Conservation (phyloP, 495 filamentous ascomycete genomes). For the Trichoderma virens region DNA sequence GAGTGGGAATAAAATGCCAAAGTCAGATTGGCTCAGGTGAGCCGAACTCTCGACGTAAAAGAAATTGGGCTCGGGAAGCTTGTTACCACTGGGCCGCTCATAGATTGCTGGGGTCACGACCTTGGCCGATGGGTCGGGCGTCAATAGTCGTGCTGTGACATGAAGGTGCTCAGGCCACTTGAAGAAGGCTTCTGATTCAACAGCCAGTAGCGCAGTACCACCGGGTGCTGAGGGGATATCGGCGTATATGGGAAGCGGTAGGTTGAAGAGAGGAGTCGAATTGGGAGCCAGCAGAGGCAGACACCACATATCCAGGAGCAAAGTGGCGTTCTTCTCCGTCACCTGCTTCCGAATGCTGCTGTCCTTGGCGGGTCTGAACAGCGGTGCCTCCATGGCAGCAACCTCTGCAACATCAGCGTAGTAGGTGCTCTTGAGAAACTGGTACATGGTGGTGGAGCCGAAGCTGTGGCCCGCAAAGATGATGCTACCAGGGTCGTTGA, state of each 20-base stretch:
- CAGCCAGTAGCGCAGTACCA: conserved; percentile 46
- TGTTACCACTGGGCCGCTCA: conserved; percentile 19
- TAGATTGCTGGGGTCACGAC: conserved; percentile 21
- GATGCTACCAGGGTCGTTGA: conserved; percentile 61
- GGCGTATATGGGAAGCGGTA: conserved; percentile 59
- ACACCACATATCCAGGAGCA: conserved; percentile 69
- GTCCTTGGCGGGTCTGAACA: conserved; percentile 41
- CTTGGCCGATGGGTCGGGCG: conserved; percentile 33
- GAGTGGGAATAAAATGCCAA: conserved; percentile 69
- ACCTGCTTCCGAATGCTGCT: conserved; percentile 52
- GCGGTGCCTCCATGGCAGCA: conserved; percentile 24
- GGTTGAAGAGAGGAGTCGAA: conserved; percentile 49
- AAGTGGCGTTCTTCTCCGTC: conserved; percentile 47
- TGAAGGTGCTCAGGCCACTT: conserved; percentile 61
- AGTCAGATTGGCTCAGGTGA: conserved; percentile 69
- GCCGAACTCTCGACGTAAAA: conserved; percentile 57
- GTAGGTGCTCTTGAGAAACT: conserved; percentile 65
- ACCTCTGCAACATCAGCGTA: conserved; percentile 39
- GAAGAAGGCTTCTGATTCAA: conserved; percentile 63
- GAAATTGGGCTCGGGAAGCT: conserved; percentile 38
- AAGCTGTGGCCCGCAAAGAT: conserved; percentile 70
- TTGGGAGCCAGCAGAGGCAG: conserved; percentile 52
- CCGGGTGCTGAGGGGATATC: conserved; percentile 30
- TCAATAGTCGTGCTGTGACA: conserved; percentile 49
- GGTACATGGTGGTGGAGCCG: conserved; percentile 60